Evolutionary conservation across 352 stramenopile species (phyloP).

Genomic region (Elongisporangium prolatum): DNA sequence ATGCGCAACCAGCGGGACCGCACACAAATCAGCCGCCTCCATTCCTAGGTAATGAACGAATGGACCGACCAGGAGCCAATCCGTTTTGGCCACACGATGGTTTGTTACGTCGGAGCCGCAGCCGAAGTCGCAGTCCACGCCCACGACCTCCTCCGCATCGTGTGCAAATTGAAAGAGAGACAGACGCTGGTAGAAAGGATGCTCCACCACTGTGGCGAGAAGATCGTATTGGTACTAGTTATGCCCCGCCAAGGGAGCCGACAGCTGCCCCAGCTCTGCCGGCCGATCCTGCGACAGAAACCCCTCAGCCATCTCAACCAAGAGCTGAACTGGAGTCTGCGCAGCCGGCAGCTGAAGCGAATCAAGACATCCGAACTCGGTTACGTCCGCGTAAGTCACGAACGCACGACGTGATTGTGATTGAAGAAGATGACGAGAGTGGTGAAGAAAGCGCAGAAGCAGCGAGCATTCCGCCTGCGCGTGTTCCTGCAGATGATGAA

Average conservation of each 20-base stretch:
- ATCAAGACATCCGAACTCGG: neutral
- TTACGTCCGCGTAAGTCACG: neutral
- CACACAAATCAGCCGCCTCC: constrained; percentile 1
- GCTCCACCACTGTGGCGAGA: too few species aligned
- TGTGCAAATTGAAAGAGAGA: too few species aligned
- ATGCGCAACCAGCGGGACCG: constrained; percentile 10
- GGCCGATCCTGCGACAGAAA: too few species aligned
- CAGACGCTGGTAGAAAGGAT: too few species aligned
- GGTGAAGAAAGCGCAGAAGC: constrained; percentile 2
- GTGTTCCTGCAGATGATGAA: constrained; percentile 41
- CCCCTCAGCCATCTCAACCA: too few species aligned
- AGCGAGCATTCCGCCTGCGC: constrained; percentile 27
- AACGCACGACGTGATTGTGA: constrained; percentile 52
- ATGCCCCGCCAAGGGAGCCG: too few species aligned
- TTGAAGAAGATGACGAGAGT: constrained; percentile 57
- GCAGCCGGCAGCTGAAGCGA: too few species aligned
- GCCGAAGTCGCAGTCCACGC: constrained; percentile 26
- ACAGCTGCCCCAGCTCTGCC: too few species aligned
- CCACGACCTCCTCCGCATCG: constrained; percentile 4
- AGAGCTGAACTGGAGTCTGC: too few species aligned
- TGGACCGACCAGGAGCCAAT: too few species aligned
- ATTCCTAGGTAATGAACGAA: neutral
- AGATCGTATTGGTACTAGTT: too few species aligned
- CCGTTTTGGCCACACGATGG: constrained; percentile 11
- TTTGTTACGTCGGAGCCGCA: constrained; percentile 7